Percentiles rank a stretch among this genome's conserved stretches.
These are phyloP conservation scores for Ophiocordyceps polyrhachis-furcata DNA, from an alignment of 2,329 filamentous ascomycete genomes.

Conservation along the genomic window DNA sequence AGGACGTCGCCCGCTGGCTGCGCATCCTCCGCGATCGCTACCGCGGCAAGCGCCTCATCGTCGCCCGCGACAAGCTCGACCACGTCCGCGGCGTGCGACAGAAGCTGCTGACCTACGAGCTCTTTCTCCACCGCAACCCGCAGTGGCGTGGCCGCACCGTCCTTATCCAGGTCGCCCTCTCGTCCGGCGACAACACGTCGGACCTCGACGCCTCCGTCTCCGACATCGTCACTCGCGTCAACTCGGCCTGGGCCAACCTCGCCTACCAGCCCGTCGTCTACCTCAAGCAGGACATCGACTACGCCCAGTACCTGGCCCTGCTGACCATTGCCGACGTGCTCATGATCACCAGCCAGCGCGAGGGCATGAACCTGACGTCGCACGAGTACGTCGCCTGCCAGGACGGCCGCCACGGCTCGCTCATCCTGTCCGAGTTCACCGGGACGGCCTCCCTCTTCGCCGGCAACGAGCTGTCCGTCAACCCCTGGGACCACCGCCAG, in stretches of 20 bases:
- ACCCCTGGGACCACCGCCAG: constrained; percentile 86
- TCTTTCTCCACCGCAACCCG: constrained; percentile 87
- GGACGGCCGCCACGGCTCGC: constrained; percentile 73
- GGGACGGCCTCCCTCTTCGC: constrained; percentile 77
- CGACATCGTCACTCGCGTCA: constrained; percentile 87
- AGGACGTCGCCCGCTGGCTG: constrained; percentile 63
- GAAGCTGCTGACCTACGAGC: constrained; percentile 79
- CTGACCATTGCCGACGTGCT: constrained; percentile 77
- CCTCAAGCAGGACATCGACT: constrained; percentile 85
- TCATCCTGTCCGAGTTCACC: constrained; percentile 90
- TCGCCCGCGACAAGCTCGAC: constrained; percentile 86
- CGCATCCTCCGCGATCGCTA: constrained; percentile 67
- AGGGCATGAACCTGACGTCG: constrained; percentile 92
- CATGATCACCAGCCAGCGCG: constrained; percentile 87
- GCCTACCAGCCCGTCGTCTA: constrained; percentile 88
- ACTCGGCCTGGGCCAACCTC: constrained; percentile 76
- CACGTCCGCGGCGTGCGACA: constrained; percentile 81
- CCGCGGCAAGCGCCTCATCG: constrained; percentile 74
- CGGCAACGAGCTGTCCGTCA: constrained; percentile 65
- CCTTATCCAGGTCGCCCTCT: constrained; percentile 84
- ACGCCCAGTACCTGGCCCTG: constrained; percentile 81
- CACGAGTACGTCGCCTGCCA: constrained; percentile 92
- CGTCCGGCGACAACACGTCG: constrained; percentile 72
- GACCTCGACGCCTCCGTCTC: constrained; percentile 79
- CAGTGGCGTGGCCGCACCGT: constrained; percentile 79